A percentile compares a stretch with the other conserved stretches of the same genome.
Evolutionary conservation across 2,329 filamentous ascomycete genomes (phyloP).

Genomic region (Escovopsis weberi): DNA sequence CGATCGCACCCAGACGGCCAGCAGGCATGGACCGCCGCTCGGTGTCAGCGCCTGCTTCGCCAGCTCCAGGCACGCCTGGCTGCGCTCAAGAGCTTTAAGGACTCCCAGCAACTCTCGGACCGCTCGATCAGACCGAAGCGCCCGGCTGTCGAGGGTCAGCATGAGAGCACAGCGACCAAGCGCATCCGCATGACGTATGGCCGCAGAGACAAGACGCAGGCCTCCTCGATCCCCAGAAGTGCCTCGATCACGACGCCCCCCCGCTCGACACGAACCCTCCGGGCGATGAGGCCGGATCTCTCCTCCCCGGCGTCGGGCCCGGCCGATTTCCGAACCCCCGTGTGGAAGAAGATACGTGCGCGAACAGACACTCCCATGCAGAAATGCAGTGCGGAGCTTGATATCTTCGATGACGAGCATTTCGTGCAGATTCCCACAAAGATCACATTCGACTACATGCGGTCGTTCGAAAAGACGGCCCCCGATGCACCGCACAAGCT

Average conservation of each 20-base stretch:
- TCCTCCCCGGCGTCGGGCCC: constrained; percentile 12
- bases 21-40: constrained; percentile 31
- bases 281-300: constrained; percentile 15
- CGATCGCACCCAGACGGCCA: constrained; percentile 4
- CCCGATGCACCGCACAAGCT: constrained; percentile 14
- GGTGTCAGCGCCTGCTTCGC: constrained; percentile 32
- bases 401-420: background rate
- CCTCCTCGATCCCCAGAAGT: background rate
- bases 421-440: background rate
- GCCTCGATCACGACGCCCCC: constrained; percentile 11
- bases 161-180: constrained; percentile 9
- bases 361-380: constrained; percentile 5
- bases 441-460: constrained; percentile 10
- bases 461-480: constrained; percentile 11
- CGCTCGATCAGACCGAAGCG: constrained; percentile 10
- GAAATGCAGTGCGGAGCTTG: no score
- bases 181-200: constrained; percentile 18
- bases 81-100: constrained; percentile 21
- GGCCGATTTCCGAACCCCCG: constrained; percentile 16
- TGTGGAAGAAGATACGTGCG: constrained; percentile 14
- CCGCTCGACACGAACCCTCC: constrained; percentile 14
- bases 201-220: constrained; percentile 7
- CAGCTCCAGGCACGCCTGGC: constrained; percentile 29
- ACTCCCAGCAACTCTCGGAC: constrained; percentile 9
- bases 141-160: background rate